Percentiles rank a stretch among this genome's conserved stretches.
phyloP scores from a whole-genome alignment of 345 rosid genomes.

The Barbarea vulgaris region DNA sequence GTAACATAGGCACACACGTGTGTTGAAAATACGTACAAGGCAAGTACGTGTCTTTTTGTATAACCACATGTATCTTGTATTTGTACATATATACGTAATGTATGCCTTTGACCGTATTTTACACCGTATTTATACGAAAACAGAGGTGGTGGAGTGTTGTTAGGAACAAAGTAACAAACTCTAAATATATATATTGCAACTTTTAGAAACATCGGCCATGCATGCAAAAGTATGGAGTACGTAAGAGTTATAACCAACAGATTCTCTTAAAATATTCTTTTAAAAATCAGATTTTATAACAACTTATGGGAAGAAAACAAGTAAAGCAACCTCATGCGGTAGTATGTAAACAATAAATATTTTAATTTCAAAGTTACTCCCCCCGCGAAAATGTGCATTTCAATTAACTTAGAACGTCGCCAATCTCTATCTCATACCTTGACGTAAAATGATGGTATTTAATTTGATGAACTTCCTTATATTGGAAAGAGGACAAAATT shows the following conservation, averaged over 20 bases:
- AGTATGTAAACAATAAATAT: constrained; percentile 13
- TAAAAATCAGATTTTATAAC: constrained; percentile 15
- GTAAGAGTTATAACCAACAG: constrained; percentile 35
- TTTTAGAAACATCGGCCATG: constrained; percentile 33
- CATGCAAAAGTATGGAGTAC: constrained; percentile 36
- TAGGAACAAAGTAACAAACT: constrained; percentile 31
- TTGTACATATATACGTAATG: constrained; percentile 13
- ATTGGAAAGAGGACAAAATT: constrained; percentile 12
- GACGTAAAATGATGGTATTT: constrained; percentile 34
- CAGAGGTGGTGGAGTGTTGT: neutral
- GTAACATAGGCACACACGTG: constrained; percentile 29
- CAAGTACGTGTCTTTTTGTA: constrained; percentile 29
- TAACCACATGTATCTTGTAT: constrained; percentile 18
- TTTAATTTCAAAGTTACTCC: constrained; percentile 12
- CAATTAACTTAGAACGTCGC: constrained; percentile 37
- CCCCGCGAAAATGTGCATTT: constrained; percentile 29
- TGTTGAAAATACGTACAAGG: constrained; percentile 32
- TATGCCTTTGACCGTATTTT: constrained; percentile 27
- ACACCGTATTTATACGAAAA: constrained; percentile 27
- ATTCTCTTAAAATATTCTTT: constrained; percentile 12
- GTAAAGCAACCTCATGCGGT: constrained; percentile 34
- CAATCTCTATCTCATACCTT: constrained; percentile 34
- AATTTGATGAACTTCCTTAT: constrained; percentile 13
- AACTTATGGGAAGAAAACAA: constrained; percentile 40
- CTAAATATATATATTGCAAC: constrained; percentile 11